Conservation (phyloP, 1,139 yeast genomes). For the Candida smagusa region DNA sequence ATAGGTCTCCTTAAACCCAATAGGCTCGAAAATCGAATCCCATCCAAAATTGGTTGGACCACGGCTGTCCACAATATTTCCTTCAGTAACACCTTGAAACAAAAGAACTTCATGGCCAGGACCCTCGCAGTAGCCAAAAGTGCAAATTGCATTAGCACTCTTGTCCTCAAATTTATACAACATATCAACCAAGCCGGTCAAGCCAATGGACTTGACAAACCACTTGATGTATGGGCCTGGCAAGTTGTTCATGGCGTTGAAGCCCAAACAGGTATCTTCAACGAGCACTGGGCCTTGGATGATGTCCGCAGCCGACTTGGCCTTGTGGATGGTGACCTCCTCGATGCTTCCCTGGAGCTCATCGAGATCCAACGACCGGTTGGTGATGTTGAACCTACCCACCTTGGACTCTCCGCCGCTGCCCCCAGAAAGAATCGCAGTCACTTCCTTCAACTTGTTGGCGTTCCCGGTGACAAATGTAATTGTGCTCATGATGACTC, state of each 20-base stretch:
- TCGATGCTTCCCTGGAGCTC: slow-evolving; percentile 89
- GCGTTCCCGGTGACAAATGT: slow-evolving; percentile 86
- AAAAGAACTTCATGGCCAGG: slow-evolving; percentile 68
- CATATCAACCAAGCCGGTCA: slow-evolving; percentile 72
- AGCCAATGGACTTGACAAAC: slow-evolving; percentile 75
- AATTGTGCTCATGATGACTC: slow-evolving; percentile 21
- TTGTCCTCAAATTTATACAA: slow-evolving; percentile 79
- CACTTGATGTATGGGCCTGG: slow-evolving; percentile 95
- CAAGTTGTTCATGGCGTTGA: slow-evolving; percentile 69
- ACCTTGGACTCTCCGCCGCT: slow-evolving; percentile 29
- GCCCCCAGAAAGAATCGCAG: slow-evolving; percentile 55
- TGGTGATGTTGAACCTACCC: slow-evolving; percentile 55
- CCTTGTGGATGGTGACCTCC: slow-evolving; percentile 79
- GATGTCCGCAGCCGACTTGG: slow-evolving; percentile 66
- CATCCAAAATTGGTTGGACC: slow-evolving; percentile 89
- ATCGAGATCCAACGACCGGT: slow-evolving; percentile 70
- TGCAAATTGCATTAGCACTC: slow-evolving; percentile 83
- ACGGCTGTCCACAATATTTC: slow-evolving; percentile 71
- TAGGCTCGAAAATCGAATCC: slow-evolving; percentile 88
- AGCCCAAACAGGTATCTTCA: slow-evolving; percentile 92
- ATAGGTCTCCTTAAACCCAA: slow-evolving; percentile 66
- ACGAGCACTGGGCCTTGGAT: slow-evolving; percentile 77
- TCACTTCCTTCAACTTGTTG: slow-evolving; percentile 82
- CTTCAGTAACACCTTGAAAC: slow-evolving; percentile 84
- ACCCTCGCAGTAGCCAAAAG: slow-evolving; percentile 87